A percentile compares a stretch with the other conserved stretches of the same genome.
These are phyloP conservation scores for Podaxis sp. DNA, from an alignment of 768 basidiomycete genomes.

Conservation along the genomic window DNA sequence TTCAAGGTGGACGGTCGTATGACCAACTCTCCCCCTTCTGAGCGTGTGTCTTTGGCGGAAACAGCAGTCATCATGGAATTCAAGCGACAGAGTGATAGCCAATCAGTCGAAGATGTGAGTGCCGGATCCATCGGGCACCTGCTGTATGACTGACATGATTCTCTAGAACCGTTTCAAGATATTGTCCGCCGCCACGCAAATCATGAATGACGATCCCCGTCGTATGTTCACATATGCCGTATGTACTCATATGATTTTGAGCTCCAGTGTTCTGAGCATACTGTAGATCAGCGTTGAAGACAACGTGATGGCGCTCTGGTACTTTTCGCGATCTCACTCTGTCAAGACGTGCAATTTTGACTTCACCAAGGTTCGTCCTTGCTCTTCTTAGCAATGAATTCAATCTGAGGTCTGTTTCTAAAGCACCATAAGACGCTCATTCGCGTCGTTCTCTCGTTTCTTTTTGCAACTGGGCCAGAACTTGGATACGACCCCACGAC, in stretches of 20 bases:
- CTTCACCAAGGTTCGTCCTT: not conserved
- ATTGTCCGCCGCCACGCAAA: not conserved
- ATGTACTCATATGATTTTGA: not conserved
- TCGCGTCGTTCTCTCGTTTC: too few relatives aligned
- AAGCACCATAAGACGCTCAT: not conserved
- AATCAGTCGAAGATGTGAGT: not conserved
- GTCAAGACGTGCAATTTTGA: not conserved
- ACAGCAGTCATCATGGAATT: not conserved
- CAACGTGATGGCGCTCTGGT: slow-evolving; percentile 2
- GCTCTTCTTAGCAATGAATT: not conserved
- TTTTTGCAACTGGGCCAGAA: too few relatives aligned
- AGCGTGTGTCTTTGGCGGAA: not conserved
- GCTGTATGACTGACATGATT: not conserved
- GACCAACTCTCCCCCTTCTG: not conserved
- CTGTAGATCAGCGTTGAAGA: slow-evolving; percentile 5
- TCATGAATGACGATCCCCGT: not conserved
- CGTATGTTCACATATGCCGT: not conserved
- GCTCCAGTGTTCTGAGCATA: not conserved
- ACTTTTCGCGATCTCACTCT: slow-evolving; percentile 13
- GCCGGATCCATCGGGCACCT: too few relatives aligned
- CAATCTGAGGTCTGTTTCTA: not conserved
- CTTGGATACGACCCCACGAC: too few relatives aligned
- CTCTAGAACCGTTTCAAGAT: not conserved
- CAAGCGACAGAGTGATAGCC: not conserved
- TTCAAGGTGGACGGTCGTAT: not conserved